Conservation (phyloP, 2,329 filamentous ascomycete genomes). For the Aureobasidium sp. region DNA sequence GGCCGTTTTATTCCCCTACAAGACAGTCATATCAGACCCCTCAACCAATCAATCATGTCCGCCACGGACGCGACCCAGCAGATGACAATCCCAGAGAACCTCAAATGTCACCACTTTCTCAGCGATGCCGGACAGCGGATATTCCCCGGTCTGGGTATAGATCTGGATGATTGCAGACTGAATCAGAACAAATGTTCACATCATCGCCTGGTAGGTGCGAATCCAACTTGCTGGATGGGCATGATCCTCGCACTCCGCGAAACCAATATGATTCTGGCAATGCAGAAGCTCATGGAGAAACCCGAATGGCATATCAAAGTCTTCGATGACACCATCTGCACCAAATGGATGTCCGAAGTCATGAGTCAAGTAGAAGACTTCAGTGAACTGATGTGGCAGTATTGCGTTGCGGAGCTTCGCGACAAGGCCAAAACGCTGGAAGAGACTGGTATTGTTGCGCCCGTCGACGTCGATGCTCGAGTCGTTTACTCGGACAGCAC, state of each 20-base stretch:
- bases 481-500: conserved; percentile 47
- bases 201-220: not conserved
- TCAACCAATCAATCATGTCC: not conserved
- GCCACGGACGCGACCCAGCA: not conserved
- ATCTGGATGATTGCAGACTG: not conserved
- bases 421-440: conserved; percentile 42
- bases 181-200: not conserved
- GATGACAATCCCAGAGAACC: not conserved
- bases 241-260: conserved; percentile 16
- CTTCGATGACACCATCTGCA: conserved; percentile 21
- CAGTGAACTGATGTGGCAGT: not conserved
- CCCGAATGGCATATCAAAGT: conserved; percentile 24
- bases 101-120: not conserved
- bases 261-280: conserved; percentile 22
- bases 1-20: not conserved
- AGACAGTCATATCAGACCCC: not conserved
- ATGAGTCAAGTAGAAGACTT: not conserved
- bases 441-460: conserved; percentile 33
- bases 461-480: conserved; percentile 36
- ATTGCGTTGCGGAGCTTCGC: conserved; percentile 38
- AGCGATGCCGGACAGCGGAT: not conserved
- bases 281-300: conserved; percentile 27
- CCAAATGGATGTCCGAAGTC: conserved; percentile 19
- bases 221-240: not conserved
- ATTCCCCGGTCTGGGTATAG: not conserved